Base-by-base conservation (phyloP, 495 filamentous ascomycete genomes). In the Durotheca rogersii region DNA sequence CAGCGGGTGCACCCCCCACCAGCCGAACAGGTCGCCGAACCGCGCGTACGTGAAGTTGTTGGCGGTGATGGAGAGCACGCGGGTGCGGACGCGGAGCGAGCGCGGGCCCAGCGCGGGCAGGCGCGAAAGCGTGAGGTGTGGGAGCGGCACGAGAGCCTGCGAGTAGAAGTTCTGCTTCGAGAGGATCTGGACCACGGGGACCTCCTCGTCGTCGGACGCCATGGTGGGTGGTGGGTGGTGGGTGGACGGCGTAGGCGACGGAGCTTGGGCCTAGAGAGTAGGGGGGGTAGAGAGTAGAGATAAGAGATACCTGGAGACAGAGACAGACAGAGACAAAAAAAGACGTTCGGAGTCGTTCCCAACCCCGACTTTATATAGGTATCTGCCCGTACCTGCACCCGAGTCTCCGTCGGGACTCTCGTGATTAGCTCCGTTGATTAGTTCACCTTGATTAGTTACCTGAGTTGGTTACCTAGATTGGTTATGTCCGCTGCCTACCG, bases 31-130 rank as follows among this genome's bases (percentile, higher is more conserved):
- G 33, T 64, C 53, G 11, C 79, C 80, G 2, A 76, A 19, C 9
- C 60, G 64, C 4, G 78, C 79, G 57, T 83, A 84, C 6, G 67
- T 73, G 33, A 81, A 65, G 57, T 79, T 83, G 64, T 81, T 82
- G 11, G 75, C 74, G 0, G 78, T 78, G 0, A 82, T 58, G 18
- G 71, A 67, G 14, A 81, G 32, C 1, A 80, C 59, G 1, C 53
- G 58, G 2, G 74, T 64, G 18, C 66, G 73, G 9, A 80, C 54
- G 18, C 77, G 72, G 36, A 82, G 32, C 1, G 69, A 71, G 2
- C 64, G 67, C 2, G 54, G 42, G 6, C 16, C 43, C 5, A 72
- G 50, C n/a, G n/a, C n/a, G 0, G 51, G 35, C 0, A 64, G 60
- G 12, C 67, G 57, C 5, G 67, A 55, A 6, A 65, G 11, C 6